Base-by-base conservation (phyloP, 768 basidiomycete genomes). In the Jaapia argillacea region DNA sequence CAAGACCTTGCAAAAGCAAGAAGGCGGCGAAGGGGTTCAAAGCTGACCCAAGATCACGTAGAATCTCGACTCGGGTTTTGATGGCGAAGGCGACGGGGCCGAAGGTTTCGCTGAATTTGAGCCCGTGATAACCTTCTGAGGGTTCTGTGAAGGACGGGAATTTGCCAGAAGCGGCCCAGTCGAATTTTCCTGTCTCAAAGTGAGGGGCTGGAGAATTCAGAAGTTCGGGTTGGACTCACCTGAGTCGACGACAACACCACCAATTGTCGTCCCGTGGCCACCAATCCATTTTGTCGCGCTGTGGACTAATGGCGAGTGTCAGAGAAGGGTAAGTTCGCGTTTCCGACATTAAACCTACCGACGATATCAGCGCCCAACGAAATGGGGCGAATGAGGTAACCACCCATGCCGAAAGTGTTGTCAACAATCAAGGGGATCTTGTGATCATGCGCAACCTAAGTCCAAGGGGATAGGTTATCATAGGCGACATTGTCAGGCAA, bases 201-300 rank as follows among this genome's bases (percentile, higher is more conserved):
- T 41, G 39, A 43, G 13, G n/a, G 5, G 46, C 42, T 22, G 25
- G 37, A 2, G n/a, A 20, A 7, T 23, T 3, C 35, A 6, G 28
- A 26, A 13, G 12, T 39, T 38, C 18, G 7, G 44, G 45, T 51
- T 28, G 24, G 51, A 60, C 55, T 24, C 56, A 74, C 84, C 85
- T 6, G 74, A 71, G 57, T 87, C 85, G 38, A 89, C 59, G 45
- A 90, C 64, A 23, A 86, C 75, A 33, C 86, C 87, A 3, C 70
- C 85, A 38, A 90, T 84, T 20, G 81, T 83, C 0, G 79, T 87
- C 24, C 87, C 85, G 47, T 86, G 84, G 0, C 82, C 81, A 10
- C 81, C 79, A 25, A 88, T 86, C 87, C 86, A 90, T 54, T 90
- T 88, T 1, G 86, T 87, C 1, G 82, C 82, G 40, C 79, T 82